Evolutionary conservation across 2,329 filamentous ascomycete genomes (phyloP).

Genomic region (Penicillium griseofulvum): DNA sequence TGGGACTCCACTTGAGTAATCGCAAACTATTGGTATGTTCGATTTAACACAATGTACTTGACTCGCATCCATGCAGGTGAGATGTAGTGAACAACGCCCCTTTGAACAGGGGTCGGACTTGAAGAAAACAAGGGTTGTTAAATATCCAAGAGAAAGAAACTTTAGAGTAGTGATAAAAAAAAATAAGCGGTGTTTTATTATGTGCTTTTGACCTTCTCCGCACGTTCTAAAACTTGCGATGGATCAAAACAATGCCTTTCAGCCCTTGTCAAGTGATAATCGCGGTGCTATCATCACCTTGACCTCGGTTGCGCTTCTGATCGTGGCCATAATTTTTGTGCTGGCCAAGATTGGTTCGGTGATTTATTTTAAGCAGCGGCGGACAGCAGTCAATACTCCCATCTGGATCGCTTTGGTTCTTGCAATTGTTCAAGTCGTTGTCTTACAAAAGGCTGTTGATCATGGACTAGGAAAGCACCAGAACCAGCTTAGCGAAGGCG

Average conservation of each 20-base stretch:
- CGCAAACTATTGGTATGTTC: background rate
- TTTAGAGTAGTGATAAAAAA: background rate
- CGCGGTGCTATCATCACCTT: conserved; percentile 8
- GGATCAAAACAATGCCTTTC: conserved; percentile 6
- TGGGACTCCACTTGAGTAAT: background rate
- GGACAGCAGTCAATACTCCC: conserved; percentile 11
- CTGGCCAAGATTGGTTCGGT: conserved; percentile 12
- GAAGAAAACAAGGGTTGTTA: conserved; percentile 2
- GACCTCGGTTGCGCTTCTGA: conserved; percentile 8
- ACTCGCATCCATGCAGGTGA: background rate
- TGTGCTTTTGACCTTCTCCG: background rate
- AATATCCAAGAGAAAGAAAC: background rate
- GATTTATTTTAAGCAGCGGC: conserved; percentile 15
- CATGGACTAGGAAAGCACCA: conserved; percentile 16
- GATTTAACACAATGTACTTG: background rate
- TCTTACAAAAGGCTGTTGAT: conserved; percentile 13
- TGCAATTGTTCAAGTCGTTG: conserved; percentile 11
- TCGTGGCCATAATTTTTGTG: conserved; percentile 15
- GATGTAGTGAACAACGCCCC: background rate
- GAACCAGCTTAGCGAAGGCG: background rate
- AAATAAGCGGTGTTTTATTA: background rate
- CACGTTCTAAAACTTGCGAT: conserved; percentile 1
- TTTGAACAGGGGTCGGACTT: background rate
- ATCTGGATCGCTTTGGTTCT: conserved; percentile 15
- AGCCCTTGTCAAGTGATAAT: conserved; percentile 8